Conservation (phyloP, 129 eudicot genomes). For the Pittosporum tobira region DNA sequence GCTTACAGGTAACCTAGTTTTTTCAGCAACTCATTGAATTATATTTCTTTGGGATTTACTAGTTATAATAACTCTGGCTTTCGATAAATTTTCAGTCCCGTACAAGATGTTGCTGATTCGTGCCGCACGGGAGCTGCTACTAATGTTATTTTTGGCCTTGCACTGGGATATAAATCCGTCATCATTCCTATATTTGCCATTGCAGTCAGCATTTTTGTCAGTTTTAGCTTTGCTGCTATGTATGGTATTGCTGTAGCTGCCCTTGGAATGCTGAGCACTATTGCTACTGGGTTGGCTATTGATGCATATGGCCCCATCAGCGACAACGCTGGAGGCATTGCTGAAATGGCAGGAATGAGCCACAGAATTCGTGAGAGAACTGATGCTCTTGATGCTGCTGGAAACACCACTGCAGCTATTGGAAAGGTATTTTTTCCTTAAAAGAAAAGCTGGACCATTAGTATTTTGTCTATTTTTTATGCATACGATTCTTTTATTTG, state of each 20-base stretch:
- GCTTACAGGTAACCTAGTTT: slow-evolving; percentile 28
- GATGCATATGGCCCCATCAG: slow-evolving; percentile 28
- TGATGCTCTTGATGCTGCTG: slow-evolving; percentile 43
- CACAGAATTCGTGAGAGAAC: slow-evolving; percentile 36
- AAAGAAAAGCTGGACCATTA: not conserved
- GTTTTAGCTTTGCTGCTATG: slow-evolving; percentile 22
- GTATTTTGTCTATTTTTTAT: too few species aligned
- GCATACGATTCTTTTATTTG: not conserved
- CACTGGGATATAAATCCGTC: slow-evolving; percentile 27
- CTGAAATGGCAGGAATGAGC: slow-evolving; percentile 39
- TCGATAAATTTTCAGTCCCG: slow-evolving; percentile 18
- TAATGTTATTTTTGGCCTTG: slow-evolving; percentile 32
- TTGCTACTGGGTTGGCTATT: slow-evolving; percentile 23
- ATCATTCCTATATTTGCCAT: slow-evolving; percentile 24
- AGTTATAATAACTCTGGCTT: not conserved
- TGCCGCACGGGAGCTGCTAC: slow-evolving; percentile 40
- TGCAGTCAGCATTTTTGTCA: slow-evolving; percentile 18
- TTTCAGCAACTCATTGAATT: not conserved
- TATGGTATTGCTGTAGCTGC: slow-evolving; percentile 25
- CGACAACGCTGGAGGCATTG: slow-evolving; percentile 25
- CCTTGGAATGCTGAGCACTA: slow-evolving; percentile 23
- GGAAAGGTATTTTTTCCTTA: slow-evolving; percentile 23
- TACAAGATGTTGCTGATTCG: slow-evolving; percentile 35
- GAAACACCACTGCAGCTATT: slow-evolving; percentile 38
- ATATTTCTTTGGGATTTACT: not conserved